Base-by-base conservation (phyloP, 257 asterid genomes). In the Anisodus acutangulus region DNA sequence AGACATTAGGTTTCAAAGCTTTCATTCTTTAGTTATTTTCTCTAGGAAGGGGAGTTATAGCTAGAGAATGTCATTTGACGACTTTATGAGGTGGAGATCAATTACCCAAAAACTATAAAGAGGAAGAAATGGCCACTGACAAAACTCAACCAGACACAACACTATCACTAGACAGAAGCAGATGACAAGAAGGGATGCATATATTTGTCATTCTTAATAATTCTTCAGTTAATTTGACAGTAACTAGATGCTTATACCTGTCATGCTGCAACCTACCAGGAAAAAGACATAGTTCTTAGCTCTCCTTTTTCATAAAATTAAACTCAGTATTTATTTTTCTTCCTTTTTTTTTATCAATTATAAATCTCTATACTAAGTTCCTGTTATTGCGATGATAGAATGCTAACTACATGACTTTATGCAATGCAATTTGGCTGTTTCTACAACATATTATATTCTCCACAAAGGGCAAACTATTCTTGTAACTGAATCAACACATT, bases 1-100 rank as follows among this genome's bases (percentile, higher is more conserved):
- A 49, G 47, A 13, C 49, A 53, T 78, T 13, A 78, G 82, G 53
- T 53, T 78, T 78, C 82, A 53, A 2, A 26, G 64, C 49, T 78
- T 53, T 26, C 47, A 13, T 26, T 53, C 15, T 7, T 74, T 49
- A 49, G 62, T 53, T 76, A 22, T 76, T 53, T 78, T 31, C 47
- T 15, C 47, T 8, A 13, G 26, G 47, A 78, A 78, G 64, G 49
- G 15, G 13, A 22, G 26, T 78, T 78, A 26, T 15, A 15, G 80
- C 41, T 59, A 8, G 31, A 26, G 62, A 78, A 78, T 78, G 9
- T 2, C 64, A 78, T 53, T 78, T 13, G 13, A 2, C 0, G 4
- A 13, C 22, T 26, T 69, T 15, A 78, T 22, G 81, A 78, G 2
- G 13, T 53, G 12, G 62, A 26, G 49, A 78, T 53, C 47, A 78